These are phyloP conservation scores for Lentinula sp. DNA, from an alignment of 768 basidiomycete genomes.

Conservation along the genomic window DNA sequence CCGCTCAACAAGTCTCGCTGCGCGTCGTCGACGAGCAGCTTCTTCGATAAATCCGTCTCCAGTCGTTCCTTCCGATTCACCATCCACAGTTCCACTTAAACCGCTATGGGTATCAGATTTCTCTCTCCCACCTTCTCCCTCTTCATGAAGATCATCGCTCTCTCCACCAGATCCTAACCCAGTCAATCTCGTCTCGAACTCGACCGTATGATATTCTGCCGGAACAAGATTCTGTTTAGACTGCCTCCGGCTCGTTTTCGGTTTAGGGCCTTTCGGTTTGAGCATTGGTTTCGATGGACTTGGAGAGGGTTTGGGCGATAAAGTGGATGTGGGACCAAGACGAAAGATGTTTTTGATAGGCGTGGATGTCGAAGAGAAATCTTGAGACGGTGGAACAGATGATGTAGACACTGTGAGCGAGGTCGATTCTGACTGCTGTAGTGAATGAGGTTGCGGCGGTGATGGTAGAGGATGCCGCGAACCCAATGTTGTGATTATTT, in stretches of 20 bases:
- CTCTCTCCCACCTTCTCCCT: constrained; percentile 11
- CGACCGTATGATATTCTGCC: constrained; percentile 75
- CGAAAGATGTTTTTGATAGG: neutral
- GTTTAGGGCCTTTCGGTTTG: constrained; percentile 2
- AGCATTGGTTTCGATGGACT: neutral
- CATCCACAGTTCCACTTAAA: neutral
- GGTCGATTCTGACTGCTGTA: neutral
- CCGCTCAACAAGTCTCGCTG: constrained; percentile 1
- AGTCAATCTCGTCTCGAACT: constrained; percentile 78
- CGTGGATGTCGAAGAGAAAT: neutral
- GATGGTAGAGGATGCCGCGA: neutral
- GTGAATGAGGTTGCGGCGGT: neutral
- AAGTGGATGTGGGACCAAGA: neutral
- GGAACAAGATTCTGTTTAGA: constrained; percentile 28
- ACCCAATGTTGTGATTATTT: neutral
- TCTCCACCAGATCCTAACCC: constrained; percentile 44
- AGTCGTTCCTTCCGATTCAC: neutral
- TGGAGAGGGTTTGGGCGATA: neutral
- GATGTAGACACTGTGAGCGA: neutral
- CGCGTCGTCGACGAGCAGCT: neutral
- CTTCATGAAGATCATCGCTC: constrained; percentile 34
- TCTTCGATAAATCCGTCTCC: constrained; percentile 3
- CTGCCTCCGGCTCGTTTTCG: constrained; percentile 34
- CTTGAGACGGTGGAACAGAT: neutral
- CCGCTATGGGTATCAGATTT: constrained; percentile 37